A percentile compares a stretch with the other conserved stretches of the same genome.
These are phyloP conservation scores for Eleusine indica DNA, from an alignment of 176 grass and related monocot species.

Conservation along the genomic window DNA sequence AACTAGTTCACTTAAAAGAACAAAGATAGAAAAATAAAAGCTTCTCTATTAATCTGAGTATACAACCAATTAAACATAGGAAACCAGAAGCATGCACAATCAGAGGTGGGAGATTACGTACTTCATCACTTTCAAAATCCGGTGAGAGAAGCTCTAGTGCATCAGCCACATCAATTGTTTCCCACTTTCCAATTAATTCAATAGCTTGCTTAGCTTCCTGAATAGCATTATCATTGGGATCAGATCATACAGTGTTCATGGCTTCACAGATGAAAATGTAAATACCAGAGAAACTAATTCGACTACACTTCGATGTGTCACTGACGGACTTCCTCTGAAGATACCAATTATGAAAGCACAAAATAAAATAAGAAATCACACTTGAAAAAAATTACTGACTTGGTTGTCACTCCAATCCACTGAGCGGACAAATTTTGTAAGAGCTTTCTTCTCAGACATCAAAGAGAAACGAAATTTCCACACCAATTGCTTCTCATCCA, in stretches of 20 bases:
- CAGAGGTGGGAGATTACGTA: constrained; percentile 40
- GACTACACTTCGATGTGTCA: background rate
- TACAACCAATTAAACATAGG: constrained; percentile 6
- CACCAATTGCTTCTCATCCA: constrained; percentile 79
- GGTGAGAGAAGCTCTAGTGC: constrained; percentile 92
- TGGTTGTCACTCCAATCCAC: constrained; percentile 96
- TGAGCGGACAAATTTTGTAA: constrained; percentile 71
- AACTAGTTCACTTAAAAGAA: constrained; percentile 12
- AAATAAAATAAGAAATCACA: constrained; percentile 22
- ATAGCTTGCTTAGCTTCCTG: constrained; percentile 97
- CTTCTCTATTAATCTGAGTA: background rate
- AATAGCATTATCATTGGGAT: constrained; percentile 34
- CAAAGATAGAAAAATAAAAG: background rate
- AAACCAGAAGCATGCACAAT: constrained; percentile 23
- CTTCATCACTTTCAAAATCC: constrained; percentile 95
- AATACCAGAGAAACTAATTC: constrained; percentile 1
- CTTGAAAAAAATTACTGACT: constrained; percentile 41
- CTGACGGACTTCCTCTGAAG: background rate
- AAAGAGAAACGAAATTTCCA: constrained; percentile 98
- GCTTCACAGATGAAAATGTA: background rate
- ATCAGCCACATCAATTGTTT: constrained; percentile 96
- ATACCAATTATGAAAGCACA: constrained; percentile 1
- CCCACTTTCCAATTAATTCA: constrained; percentile 96
- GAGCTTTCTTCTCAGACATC: constrained; percentile 96
- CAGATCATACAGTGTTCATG: constrained; percentile 4